phyloP scores from a whole-genome alignment of 1,284 basidiomycete species.

The Rhizoctonia solani region DNA sequence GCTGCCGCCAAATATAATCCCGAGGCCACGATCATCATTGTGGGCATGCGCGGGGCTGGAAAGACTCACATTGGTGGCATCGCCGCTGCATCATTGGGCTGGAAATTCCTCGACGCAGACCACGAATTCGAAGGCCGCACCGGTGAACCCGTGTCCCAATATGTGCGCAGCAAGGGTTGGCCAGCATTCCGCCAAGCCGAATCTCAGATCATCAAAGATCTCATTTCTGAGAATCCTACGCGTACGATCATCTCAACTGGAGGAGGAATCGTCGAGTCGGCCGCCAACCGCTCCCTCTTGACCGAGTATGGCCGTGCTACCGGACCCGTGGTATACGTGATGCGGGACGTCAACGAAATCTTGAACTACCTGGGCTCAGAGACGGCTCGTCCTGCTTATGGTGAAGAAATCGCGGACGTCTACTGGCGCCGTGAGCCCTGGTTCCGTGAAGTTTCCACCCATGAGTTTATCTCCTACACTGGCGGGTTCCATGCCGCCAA shows the following conservation, averaged over 20 bases:
- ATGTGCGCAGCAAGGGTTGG: constrained; percentile 79
- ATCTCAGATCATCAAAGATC: constrained; percentile 59
- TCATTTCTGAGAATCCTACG: constrained; percentile 60
- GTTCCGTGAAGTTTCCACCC: constrained; percentile 83
- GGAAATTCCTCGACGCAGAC: constrained; percentile 90
- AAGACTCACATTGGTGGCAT: constrained; percentile 89
- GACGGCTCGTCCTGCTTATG: constrained; percentile 80
- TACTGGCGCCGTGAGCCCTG: constrained; percentile 83
- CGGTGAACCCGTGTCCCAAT: constrained; percentile 69
- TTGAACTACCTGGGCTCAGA: constrained; percentile 79
- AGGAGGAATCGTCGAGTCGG: constrained; percentile 91
- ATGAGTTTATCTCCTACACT: constrained; percentile 84
- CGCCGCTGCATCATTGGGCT: constrained; percentile 70
- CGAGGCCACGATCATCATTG: constrained; percentile 76
- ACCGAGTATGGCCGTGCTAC: constrained; percentile 63
- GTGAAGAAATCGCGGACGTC: constrained; percentile 81
- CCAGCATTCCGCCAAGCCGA: constrained; percentile 72
- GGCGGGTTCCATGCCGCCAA: constrained; percentile 44
- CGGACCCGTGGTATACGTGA: constrained; percentile 73
- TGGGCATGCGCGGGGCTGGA: constrained; percentile 97
- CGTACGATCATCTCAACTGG: constrained; percentile 89
- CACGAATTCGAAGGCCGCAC: constrained; percentile 72
- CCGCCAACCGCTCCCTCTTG: constrained; percentile 71
- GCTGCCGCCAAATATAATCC: constrained; percentile 52
- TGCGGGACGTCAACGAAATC: constrained; percentile 71